Conservation (phyloP, 441 rosid genomes). For the Sinapis alba region DNA sequence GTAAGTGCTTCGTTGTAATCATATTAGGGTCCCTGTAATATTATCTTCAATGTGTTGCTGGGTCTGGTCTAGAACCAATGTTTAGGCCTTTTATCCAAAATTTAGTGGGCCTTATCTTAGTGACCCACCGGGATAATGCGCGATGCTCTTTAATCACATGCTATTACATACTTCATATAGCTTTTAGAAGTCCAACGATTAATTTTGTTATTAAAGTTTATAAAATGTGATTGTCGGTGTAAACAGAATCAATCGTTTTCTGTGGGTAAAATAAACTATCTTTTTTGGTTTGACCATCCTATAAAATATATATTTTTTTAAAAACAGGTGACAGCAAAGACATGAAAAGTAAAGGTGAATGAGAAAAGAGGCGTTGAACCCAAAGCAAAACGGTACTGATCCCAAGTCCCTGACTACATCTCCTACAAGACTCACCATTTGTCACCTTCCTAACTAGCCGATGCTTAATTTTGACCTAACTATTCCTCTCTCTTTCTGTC, state of each 20-base stretch:
- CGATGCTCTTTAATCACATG: background rate
- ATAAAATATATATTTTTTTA: background rate
- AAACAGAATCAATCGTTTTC: background rate
- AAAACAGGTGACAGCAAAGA: conserved; percentile 26
- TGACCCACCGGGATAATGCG: background rate
- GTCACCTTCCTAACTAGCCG: conserved; percentile 33
- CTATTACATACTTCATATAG: background rate
- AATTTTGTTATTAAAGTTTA: background rate
- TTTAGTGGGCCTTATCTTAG: conserved; percentile 3
- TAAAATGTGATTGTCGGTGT: background rate
- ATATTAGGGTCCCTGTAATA: too few relatives aligned
- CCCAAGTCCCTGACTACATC: conserved; percentile 37
- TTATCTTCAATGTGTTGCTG: background rate
- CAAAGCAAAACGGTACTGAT: conserved; percentile 40
- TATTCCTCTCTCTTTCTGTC: conserved; percentile 8
- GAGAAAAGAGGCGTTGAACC: conserved; percentile 33
- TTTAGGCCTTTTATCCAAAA: background rate
- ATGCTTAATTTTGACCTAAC: conserved; percentile 33
- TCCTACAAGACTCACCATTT: conserved; percentile 29
- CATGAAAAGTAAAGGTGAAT: conserved; percentile 14
- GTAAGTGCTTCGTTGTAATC: background rate
- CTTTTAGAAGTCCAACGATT: background rate
- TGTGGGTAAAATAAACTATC: background rate
- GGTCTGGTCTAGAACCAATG: background rate
- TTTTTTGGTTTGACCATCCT: conserved; percentile 13